Evolutionary conservation across 2,329 filamentous ascomycete species (phyloP).

Genomic region (Cladophialophora psammophila): DNA sequence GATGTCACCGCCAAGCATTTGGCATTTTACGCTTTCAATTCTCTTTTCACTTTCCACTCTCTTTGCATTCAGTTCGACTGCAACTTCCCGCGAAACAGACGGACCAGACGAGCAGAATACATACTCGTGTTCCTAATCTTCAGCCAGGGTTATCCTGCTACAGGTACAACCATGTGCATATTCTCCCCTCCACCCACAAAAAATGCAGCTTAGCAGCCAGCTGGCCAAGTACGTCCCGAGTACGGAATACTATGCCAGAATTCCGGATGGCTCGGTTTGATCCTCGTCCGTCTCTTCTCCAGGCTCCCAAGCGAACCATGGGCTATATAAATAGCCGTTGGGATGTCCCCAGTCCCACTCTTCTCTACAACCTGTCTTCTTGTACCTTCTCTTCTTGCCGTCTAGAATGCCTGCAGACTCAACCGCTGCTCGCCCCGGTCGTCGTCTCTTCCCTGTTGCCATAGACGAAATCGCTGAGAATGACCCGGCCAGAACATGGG

Average conservation of each 20-base stretch:
- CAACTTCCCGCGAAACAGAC: too few relatives aligned
- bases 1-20: neutral
- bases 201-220: neutral
- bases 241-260: neutral
- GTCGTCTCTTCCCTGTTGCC: slow-evolving; percentile 14
- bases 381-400: neutral
- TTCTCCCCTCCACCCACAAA: neutral
- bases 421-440: neutral
- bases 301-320: neutral
- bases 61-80: neutral
- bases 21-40: too few relatives aligned
- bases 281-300: neutral
- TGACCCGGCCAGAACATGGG: slow-evolving; percentile 13
- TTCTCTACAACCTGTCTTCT: neutral
- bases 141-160: too few relatives aligned
- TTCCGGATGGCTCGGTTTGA: neutral
- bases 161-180: too few relatives aligned
- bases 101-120: too few relatives aligned
- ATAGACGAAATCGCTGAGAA: slow-evolving; percentile 14
- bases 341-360: neutral
- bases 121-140: too few relatives aligned
- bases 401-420: neutral
- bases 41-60: neutral
- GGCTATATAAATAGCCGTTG: neutral
- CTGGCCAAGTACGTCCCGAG: neutral